Conservation (phyloP, 2,329 filamentous ascomycete species). For the Coniosporium tulheliwenetii region DNA sequence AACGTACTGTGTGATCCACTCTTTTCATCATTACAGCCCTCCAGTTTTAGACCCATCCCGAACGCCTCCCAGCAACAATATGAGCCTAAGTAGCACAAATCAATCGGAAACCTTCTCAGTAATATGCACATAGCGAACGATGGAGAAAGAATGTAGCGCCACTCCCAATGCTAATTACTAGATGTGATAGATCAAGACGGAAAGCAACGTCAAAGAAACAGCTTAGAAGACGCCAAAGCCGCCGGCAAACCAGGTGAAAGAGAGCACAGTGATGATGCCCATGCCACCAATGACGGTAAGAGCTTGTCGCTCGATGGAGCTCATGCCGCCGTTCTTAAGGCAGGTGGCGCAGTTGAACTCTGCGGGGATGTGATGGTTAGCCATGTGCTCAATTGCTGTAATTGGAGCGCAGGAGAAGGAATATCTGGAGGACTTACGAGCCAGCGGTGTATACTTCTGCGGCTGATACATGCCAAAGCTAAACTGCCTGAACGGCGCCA, state of each 20-base stretch:
- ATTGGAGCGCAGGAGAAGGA: not conserved
- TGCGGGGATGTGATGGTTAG: not conserved
- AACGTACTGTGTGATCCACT: too few relatives aligned
- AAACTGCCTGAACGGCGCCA: slow-evolving; percentile 35
- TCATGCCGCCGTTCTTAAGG: slow-evolving; percentile 29
- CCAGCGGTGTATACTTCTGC: slow-evolving; percentile 33
- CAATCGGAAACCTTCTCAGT: too few relatives aligned
- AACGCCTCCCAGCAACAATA: too few relatives aligned
- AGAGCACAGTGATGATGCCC: slow-evolving; percentile 38
- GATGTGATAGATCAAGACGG: not conserved
- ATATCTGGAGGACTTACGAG: slow-evolving; percentile 6
- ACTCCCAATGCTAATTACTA: not conserved
- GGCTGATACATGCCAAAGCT: slow-evolving; percentile 48
- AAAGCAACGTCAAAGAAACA: not conserved
- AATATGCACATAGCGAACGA: too few relatives aligned
- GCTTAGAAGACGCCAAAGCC: slow-evolving; percentile 22
- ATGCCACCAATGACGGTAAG: slow-evolving; percentile 40
- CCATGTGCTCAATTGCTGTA: not conserved
- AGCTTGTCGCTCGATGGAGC: slow-evolving; percentile 36
- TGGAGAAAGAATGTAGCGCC: too few relatives aligned
- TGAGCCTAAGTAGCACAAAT: too few relatives aligned
- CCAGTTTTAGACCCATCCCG: too few relatives aligned
- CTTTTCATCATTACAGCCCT: too few relatives aligned
- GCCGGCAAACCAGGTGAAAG: slow-evolving; percentile 37
- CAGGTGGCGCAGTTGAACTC: slow-evolving; percentile 36